phyloP scores from a whole-genome alignment of 352 stramenopile species.

The Phytophthora fragariaefolia region DNA sequence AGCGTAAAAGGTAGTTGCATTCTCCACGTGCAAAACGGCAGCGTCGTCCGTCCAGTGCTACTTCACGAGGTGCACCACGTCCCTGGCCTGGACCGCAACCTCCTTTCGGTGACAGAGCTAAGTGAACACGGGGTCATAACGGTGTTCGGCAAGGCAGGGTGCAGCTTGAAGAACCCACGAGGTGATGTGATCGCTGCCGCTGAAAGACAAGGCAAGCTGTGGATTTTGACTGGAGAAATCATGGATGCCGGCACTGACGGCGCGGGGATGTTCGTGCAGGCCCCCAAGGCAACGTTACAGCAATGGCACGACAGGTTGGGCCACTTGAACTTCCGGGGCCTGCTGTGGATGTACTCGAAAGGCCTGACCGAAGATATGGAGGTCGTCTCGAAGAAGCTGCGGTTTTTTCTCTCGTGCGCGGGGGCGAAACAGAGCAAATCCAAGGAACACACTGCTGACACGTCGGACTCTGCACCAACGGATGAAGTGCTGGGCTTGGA shows the following conservation, averaged over 20 bases:
- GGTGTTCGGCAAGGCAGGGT: neutral
- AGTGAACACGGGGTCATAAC: constrained; percentile 6
- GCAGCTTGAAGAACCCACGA: neutral
- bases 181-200: neutral
- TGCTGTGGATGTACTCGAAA: too few species aligned
- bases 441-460: neutral
- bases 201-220: neutral
- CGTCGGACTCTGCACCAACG: neutral
- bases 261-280: neutral
- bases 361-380: too few species aligned
- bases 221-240: neutral
- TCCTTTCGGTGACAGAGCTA: constrained; percentile 7
- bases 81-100: neutral
- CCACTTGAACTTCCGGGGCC: too few species aligned
- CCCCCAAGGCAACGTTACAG: too few species aligned
- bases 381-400: too few species aligned
- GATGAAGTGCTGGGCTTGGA: neutral
- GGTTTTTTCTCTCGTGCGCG: too few species aligned
- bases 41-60: neutral
- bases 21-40: neutral
- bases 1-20: constrained; percentile 3
- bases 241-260: neutral
- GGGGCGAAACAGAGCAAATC: too few species aligned
- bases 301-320: too few species aligned
- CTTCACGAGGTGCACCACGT: constrained; percentile 6